Percentiles rank a stretch among this genome's conserved stretches.
Evolutionary conservation across 108 stramenopile genomes (phyloP).

Genomic region (Mayamaea pseudoterrestris): DNA sequence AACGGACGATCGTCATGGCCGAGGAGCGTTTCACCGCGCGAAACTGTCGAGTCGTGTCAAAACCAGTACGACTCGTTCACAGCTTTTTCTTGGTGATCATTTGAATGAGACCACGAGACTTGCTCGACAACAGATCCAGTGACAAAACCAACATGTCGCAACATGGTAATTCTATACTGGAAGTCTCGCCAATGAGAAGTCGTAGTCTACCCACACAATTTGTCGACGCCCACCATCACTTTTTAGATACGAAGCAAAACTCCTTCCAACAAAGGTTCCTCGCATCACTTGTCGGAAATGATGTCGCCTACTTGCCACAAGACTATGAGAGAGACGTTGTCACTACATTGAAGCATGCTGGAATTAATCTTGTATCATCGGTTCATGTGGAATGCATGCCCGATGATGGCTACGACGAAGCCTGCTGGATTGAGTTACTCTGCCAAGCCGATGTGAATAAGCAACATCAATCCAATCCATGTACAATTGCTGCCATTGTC

Average conservation of each 20-base stretch:
- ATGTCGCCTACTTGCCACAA: slow-evolving; percentile 31
- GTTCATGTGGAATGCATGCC: slow-evolving; percentile 75
- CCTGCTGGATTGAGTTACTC: slow-evolving; percentile 50
- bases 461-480: no score
- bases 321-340: slow-evolving; percentile 47
- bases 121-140: no score
- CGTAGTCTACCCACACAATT: slow-evolving; percentile 32
- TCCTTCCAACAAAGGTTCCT: slow-evolving; percentile 50
- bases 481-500: slow-evolving; percentile 55
- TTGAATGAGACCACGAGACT: no score
- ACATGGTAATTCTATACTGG: no score
- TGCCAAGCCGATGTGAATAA: no score
- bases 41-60: no score
- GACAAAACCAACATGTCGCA: no score
- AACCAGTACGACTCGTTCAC: no score
- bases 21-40: no score
- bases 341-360: slow-evolving; percentile 18
- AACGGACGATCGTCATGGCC: no score
- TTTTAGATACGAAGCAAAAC: slow-evolving; percentile 40
- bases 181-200: no score
- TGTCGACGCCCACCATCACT: slow-evolving; percentile 71
- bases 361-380: slow-evolving; percentile 25
- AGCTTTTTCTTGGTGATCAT: no score
- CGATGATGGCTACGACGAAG: slow-evolving; percentile 49
- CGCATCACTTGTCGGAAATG: slow-evolving; percentile 12